phyloP scores from a whole-genome alignment of 805 yeast species.

The Candida quercuum region DNA sequence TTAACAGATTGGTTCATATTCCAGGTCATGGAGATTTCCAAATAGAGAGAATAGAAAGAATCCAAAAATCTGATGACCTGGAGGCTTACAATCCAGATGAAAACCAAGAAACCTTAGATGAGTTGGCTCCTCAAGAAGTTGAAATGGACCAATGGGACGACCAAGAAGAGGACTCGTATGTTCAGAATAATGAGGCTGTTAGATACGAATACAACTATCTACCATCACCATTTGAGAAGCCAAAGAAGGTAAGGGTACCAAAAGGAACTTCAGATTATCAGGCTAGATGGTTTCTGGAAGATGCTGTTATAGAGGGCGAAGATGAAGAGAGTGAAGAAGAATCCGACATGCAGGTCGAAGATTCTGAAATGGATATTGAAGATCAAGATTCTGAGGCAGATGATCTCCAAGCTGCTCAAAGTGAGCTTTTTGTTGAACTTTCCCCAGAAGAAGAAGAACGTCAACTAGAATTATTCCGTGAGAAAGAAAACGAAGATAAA shows the following conservation, averaged over 20 bases:
- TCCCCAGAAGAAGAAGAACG: slow-evolving; percentile 78
- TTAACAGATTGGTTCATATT: slow-evolving; percentile 74
- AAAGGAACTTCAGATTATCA: slow-evolving; percentile 77
- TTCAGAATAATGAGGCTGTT: slow-evolving; percentile 19
- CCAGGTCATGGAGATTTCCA: slow-evolving; percentile 91
- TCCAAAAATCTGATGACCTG: slow-evolving; percentile 25
- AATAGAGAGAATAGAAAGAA: slow-evolving; percentile 57
- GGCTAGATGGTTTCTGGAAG: slow-evolving; percentile 73
- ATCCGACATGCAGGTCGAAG: slow-evolving; percentile 23
- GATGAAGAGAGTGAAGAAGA: slow-evolving; percentile 25
- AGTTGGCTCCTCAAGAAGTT: slow-evolving; percentile 49
- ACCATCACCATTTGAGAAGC: slow-evolving; percentile 26
- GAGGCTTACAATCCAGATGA: slow-evolving; percentile 30
- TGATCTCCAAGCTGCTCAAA: slow-evolving; percentile 29
- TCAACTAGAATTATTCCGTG: slow-evolving; percentile 66
- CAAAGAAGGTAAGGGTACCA: slow-evolving; percentile 47
- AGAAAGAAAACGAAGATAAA: slow-evolving; percentile 70
- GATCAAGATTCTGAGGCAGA: slow-evolving; percentile 8
- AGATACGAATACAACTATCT: slow-evolving; percentile 36
- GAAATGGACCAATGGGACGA: slow-evolving; percentile 40
- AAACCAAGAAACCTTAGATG: slow-evolving; percentile 54
- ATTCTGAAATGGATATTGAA: slow-evolving; percentile 25
- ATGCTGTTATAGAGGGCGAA: slow-evolving; percentile 26
- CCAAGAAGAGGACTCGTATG: slow-evolving; percentile 26
- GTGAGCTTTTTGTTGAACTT: slow-evolving; percentile 66